Percentiles rank a stretch among this genome's conserved stretches.
These are phyloP conservation scores for Globisporangium recalcitrans DNA, from an alignment of 352 stramenopile genomes.

Conservation along the genomic window DNA sequence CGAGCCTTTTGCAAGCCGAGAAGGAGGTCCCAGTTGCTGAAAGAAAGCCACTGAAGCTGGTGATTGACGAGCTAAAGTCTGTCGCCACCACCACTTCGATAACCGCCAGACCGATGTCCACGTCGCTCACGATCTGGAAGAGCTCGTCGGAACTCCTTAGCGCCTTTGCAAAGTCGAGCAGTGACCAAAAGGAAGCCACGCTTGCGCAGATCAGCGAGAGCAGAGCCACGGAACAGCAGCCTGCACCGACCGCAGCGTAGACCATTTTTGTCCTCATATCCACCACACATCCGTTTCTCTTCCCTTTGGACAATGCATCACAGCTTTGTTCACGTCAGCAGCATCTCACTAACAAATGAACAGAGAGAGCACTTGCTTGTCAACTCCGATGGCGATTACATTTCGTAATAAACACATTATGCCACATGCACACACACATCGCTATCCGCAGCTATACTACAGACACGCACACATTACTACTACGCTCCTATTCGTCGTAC, in stretches of 20 bases:
- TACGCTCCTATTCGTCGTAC: background rate
- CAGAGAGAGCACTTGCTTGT: background rate
- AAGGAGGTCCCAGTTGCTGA: background rate
- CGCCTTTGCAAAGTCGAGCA: background rate
- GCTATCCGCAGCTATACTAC: background rate
- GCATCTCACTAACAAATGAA: background rate
- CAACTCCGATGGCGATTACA: background rate
- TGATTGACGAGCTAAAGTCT: background rate
- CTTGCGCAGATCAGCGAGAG: background rate
- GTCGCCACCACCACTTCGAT: background rate
- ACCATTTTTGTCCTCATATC: background rate
- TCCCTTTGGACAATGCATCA: background rate
- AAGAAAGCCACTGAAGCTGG: background rate
- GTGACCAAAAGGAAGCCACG: conserved; percentile 13
- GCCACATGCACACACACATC: no score
- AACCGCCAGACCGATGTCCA: background rate
- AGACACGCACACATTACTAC: background rate
- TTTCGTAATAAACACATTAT: no score
- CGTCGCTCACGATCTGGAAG: background rate
- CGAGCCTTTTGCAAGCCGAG: background rate
- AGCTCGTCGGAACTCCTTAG: background rate
- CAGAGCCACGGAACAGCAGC: background rate
- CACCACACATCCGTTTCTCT: background rate
- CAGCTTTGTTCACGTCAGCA: background rate
- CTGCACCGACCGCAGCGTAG: background rate